A percentile compares a stretch with the other conserved stretches of the same genome.
Conservation (phyloP, 352 stramenopile genomes). For the Phytophthora uliginosa region DNA sequence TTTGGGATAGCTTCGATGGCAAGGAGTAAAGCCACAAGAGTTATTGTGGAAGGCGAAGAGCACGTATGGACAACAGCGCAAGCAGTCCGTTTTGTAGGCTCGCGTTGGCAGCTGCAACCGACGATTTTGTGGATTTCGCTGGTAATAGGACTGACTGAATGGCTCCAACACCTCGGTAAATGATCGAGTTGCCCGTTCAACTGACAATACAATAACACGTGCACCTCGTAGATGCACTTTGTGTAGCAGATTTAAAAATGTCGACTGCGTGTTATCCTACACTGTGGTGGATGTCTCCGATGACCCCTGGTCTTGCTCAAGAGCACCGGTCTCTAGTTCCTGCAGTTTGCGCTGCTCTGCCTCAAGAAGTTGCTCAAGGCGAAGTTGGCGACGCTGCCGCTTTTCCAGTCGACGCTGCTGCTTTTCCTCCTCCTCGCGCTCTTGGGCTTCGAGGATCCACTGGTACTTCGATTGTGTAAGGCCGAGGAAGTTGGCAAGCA, state of each 20-base stretch:
- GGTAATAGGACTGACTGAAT: no score
- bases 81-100: not conserved
- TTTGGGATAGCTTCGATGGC: slow-evolving; percentile 37
- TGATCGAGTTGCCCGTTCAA: not conserved
- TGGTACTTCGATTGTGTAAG: slow-evolving; percentile 90
- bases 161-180: not conserved
- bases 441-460: slow-evolving; percentile 83
- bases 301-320: slow-evolving; percentile 3
- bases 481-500: slow-evolving; percentile 83
- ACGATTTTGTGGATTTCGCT: not conserved
- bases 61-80: not conserved
- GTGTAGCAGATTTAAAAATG: not conserved
- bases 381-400: slow-evolving; percentile 70
- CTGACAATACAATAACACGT: not conserved
- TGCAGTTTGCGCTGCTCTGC: slow-evolving; percentile 76
- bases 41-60: no score
- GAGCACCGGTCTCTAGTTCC: slow-evolving; percentile 57
- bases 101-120: not conserved
- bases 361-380: slow-evolving; percentile 73
- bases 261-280: slow-evolving; percentile 7
- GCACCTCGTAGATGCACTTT: not conserved
- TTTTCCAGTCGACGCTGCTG: slow-evolving; percentile 64
- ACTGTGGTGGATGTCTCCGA: slow-evolving; percentile 11
- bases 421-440: slow-evolving; percentile 78
- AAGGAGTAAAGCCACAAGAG: slow-evolving; percentile 6